Base-by-base conservation (phyloP, 768 basidiomycete species). In the Sporobolomyces pararoseus region DNA sequence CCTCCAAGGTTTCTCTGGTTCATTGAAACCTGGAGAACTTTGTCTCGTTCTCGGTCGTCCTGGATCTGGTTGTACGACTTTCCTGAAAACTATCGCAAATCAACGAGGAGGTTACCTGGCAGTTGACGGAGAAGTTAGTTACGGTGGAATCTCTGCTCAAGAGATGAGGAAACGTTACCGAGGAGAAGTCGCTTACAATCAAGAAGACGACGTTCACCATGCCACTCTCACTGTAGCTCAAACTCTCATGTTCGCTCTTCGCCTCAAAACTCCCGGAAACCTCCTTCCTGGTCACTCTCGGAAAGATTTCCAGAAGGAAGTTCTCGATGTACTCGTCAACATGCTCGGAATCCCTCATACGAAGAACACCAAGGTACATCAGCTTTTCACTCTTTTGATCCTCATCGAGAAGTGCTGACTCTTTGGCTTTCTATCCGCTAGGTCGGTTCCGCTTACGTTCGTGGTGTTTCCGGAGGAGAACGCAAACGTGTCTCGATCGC, bases 51-150 rank as follows among this genome's bases (percentile, higher is more conserved):
- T 72, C 44, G 88, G 85, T 17, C 55, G 75, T 23, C 76, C 76
- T 10, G 70, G 70, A 16, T 70, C 69, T 23, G 61, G 60, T 3
- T 94, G 91, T 78, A 86, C 84, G 34, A 91, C 92, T 0, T 82
- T 96, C 57, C 84, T 96, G 63, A 91, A 91, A 79, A 84, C 84
- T 0, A 84, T 95, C 57, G 84, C 91, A 23, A 92, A 93, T 77
- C 86, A 87, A 71, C 84, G 86, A 1, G 81, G 82, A 4, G 88
- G 88, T 68, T 94, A 84, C 75, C 83, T 89, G 65, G 77, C 81
- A 3, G 84, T 94, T 25, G 79, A 85, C 39, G 91, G 91, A 31
- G 82, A 87, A 0, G 84, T 92, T 4, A 80, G 82, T 54, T 96
- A 94, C 76, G 89, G 89, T 76, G 86, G 89, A 2, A 83, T 94